Evolutionary conservation across 176 grass and related monocot genomes (phyloP), one percentile per base, ranked within the genome.

Genomic region (Metroxylon sagu): DNA sequence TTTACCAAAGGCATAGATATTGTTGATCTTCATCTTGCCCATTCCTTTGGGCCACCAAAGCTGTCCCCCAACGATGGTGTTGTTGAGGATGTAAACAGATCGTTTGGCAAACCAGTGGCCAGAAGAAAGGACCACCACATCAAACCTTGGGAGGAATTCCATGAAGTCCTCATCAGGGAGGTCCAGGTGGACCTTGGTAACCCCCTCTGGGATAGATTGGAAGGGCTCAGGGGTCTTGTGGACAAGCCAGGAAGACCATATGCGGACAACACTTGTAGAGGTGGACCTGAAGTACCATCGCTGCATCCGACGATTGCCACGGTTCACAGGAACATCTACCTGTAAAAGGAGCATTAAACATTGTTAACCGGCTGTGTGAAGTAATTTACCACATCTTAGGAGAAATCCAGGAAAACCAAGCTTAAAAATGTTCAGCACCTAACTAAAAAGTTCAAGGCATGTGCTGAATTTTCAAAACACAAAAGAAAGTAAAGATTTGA

Each of bases 191-290:
- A 90, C 83, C 72, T 90, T 87, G 59, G 85, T 83, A 25, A 96
- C 48, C 54, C 74, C 81, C 14, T 82, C 65, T 18, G 87, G 80
- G 53, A 84, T 75, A 35, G 80, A 70, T n/a, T 71, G 59, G 14
- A 90, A 79, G 53, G 74, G 71, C 68, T 85, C 78, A 66, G 18
- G 35, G 68, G 80, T 87, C 23, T 48, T 76, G 59, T 90, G 86
- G 19, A 96, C 83, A 66, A 90, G 82, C 83, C 83, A 96, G 48
- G 92, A 90, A 49, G 87, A 96, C 92, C 92, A 96, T 73, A 96
- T 81, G 29, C 92, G 68, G 49, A 81, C 25, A 4, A 96, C 85
- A 51, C 72, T 82, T 25, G 83, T 90, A 52, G 81, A 80, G 68
- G 83, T 90, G 59, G 92, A 90, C 19, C 70, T 85, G 72, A 96